These are phyloP conservation scores for Posidonia australis DNA, from an alignment of 106 monocot species.

Conservation along the genomic window DNA sequence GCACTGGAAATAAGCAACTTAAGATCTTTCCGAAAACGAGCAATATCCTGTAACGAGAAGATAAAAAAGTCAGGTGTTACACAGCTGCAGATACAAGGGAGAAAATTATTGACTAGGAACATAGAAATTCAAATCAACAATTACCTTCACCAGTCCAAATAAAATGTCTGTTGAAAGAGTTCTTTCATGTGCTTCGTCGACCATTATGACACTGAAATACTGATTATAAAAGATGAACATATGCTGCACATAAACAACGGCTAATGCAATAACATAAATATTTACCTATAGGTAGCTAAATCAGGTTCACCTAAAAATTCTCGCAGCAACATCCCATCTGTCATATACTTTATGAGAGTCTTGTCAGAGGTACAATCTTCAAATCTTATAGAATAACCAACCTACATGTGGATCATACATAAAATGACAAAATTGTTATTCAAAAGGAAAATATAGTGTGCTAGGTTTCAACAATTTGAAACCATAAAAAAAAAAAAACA, in stretches of 20 bases:
- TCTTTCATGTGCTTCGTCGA: slow-evolving; percentile 93
- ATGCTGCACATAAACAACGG: slow-evolving; percentile 3
- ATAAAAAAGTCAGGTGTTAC: neutral
- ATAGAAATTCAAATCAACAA: neutral
- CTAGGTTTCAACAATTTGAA: neutral
- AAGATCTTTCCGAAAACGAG: slow-evolving; percentile 70
- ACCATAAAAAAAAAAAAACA: too few species aligned
- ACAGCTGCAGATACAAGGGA: neutral
- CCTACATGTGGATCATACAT: slow-evolving; percentile 24
- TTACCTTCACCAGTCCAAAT: slow-evolving; percentile 80
- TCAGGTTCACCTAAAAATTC: slow-evolving; percentile 98
- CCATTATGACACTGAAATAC: slow-evolving; percentile 68
- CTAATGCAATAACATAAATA: slow-evolving; percentile 3
- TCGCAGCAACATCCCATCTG: slow-evolving; percentile 87
- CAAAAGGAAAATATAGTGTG: neutral
- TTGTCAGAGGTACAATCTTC: slow-evolving; percentile 97
- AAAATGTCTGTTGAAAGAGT: slow-evolving; percentile 81
- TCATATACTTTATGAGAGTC: slow-evolving; percentile 89
- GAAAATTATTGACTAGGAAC: too few species aligned
- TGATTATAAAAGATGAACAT: neutral
- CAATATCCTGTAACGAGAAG: slow-evolving; percentile 40
- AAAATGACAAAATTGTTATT: neutral
- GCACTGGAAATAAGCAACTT: slow-evolving; percentile 86
- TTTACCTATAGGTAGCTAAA: slow-evolving; percentile 78
- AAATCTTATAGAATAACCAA: slow-evolving; percentile 95